Conservation (phyloP, 1,284 basidiomycete genomes). For the Xanthoconium separans region DNA sequence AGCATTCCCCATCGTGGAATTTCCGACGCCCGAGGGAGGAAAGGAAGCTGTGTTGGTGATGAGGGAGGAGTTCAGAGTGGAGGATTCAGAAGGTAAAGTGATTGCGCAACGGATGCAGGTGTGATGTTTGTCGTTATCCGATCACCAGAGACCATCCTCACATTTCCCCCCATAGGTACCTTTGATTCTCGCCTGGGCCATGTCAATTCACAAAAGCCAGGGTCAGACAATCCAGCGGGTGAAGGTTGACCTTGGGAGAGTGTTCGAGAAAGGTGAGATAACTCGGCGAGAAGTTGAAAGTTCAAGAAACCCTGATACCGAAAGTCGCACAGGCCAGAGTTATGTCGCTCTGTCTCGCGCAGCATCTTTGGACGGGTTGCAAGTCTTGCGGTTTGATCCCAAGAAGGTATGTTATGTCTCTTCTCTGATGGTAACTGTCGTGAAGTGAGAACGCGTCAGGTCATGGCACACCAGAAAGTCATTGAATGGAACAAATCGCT, state of each 20-base stretch:
- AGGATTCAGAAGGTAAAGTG: conserved; percentile 65
- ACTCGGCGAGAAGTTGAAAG: not conserved
- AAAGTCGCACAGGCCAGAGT: conserved; percentile 52
- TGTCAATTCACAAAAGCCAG: conserved; percentile 82
- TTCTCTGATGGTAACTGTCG: not conserved
- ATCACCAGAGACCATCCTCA: not conserved
- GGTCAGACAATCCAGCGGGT: conserved; percentile 73
- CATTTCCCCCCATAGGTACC: conserved; percentile 43
- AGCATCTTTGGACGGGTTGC: conserved; percentile 74
- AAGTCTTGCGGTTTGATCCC: conserved; percentile 74
- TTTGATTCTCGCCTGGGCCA: conserved; percentile 71
- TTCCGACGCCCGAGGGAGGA: conserved; percentile 52
- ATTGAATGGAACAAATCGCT: conserved; percentile 44
- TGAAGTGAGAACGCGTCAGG: conserved; percentile 26
- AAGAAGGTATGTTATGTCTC: conserved; percentile 49
- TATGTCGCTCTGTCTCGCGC: conserved; percentile 87
- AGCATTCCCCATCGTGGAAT: conserved; percentile 63
- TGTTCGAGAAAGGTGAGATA: conserved; percentile 71
- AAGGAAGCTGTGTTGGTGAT: conserved; percentile 51
- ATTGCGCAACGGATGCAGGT: conserved; percentile 57
- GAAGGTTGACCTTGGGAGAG: conserved; percentile 58
- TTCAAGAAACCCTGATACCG: not conserved
- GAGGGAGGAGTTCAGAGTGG: conserved; percentile 66
- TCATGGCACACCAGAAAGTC: conserved; percentile 53
- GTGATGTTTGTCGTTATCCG: not conserved